Evolutionary conservation across 768 basidiomycete genomes (phyloP).

Genomic region (Solioccasus polychromus): DNA sequence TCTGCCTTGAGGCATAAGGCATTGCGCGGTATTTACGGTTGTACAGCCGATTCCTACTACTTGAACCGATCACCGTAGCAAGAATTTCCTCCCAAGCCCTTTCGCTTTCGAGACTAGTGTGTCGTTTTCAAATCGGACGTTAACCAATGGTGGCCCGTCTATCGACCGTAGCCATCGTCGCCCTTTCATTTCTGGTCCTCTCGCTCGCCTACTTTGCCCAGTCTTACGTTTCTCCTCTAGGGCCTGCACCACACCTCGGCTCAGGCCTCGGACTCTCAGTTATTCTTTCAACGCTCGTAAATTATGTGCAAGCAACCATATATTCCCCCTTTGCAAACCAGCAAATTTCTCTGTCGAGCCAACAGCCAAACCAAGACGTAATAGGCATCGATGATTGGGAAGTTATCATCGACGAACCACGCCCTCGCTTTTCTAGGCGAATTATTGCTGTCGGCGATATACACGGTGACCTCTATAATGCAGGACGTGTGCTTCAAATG

Average conservation of each 20-base stretch:
- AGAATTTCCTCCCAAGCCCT: not conserved
- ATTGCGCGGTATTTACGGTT: constrained; percentile 9
- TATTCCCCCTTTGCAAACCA: constrained; percentile 21
- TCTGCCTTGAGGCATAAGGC: constrained; percentile 24
- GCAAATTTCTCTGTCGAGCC: constrained; percentile 9
- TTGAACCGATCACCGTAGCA: constrained; percentile 7
- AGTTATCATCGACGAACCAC: constrained; percentile 18
- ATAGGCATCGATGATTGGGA: constrained; percentile 10
- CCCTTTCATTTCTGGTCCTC: constrained; percentile 25
- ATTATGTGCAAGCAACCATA: constrained; percentile 22
- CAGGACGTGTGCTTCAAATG: constrained; percentile 76
- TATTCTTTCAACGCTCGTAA: constrained; percentile 25
- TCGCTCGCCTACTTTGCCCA: constrained; percentile 31
- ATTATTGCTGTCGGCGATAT: constrained; percentile 92
- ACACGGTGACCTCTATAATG: constrained; percentile 85
- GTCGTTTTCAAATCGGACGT: too few relatives aligned
- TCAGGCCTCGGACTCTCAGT: constrained; percentile 19
- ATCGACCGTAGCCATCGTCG: constrained; percentile 17
- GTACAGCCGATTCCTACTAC: constrained; percentile 16
- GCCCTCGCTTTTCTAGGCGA: constrained; percentile 37
- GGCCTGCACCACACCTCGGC: constrained; percentile 31
- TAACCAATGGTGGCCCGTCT: constrained; percentile 24
- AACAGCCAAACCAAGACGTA: constrained; percentile 2
- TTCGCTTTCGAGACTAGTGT: constrained; percentile 6
- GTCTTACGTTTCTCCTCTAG: constrained; percentile 30